Base-by-base conservation (phyloP, 768 basidiomycete species). In the Suillus brevipes region DNA sequence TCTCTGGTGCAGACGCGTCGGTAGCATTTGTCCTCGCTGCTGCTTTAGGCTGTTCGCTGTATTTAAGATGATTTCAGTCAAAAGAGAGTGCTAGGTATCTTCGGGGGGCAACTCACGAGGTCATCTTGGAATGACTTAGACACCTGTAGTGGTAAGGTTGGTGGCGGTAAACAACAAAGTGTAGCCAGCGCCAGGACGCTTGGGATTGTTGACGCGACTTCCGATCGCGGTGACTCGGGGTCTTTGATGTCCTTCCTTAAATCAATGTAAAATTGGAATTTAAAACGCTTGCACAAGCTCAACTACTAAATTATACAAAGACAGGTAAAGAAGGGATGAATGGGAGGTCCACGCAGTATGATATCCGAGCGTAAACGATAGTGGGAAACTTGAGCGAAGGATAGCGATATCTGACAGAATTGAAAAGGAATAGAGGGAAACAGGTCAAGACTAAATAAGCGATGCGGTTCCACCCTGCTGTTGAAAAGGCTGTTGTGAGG, bases 401-500 rank as follows among this genome's bases (percentile, higher is more conserved):
- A 50, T 49, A 49, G 61, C 34, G 28, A 52, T 36, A 40, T 59
- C 25, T 42, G 55, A 36, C 42, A 23, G 23, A 43, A 55, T 55
- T n/a, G 53, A 55, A n/a, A 55, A 55, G 20, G 34, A 57, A 65
- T 25, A 59, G 42, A 42, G 20, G 31, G 68, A 36, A 45, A 69
- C 64, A 43, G 58, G 65, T 67, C 61, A 50, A 49, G 40, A 67
- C 74, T 77, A 88, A 66, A 87, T 87, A 63, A 88, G 74, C 28
- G 85, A 85, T 10, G 80, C 75, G 12, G 78, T 77, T 25, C 77
- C 77, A 60, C 82, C 82, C 68, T 80, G 80, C 62, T 81, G 84
- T 66, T 80, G 79, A 50, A 66, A 69, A 50, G 64, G 72, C 57
- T 75, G 73, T 42, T 65, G 70, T 53, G 65, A 62, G 10, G 52